Evolutionary conservation across 805 yeast species (phyloP), one percentile per base, ranked within the genome.

Genomic region (Metschnikowia continentalis): DNA sequence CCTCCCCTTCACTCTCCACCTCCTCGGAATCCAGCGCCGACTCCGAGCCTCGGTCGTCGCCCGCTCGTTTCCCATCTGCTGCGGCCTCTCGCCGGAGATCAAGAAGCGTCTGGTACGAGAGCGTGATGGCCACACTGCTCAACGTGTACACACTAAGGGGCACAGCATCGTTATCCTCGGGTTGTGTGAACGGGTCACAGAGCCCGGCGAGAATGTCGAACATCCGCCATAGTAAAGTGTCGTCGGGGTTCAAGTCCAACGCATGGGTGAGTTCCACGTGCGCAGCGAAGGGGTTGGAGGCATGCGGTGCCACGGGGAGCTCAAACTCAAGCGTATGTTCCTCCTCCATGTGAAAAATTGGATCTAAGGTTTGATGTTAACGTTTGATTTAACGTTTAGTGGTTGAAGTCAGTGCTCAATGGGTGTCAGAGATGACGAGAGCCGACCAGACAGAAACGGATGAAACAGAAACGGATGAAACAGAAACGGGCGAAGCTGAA

Each of bases 161-260:
- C 48, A 72, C 67, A 11, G 68, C 64, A 50, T 81, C 86, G 22
- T 74, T 75, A 38, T 84, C 87, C 26, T 77, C 75, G 0, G 94
- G 90, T 57, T 84, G 89, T 0, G 90, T 83, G 57, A 77, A 71
- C 2, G 90, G 89, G 62, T 86, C 91, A 49, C 76, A 64, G 13
- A 64, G 51, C 19, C 61, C 61, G 15, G 65, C 62, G 13, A 56
- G 49, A 50, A 56, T 52, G 46, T 42, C 36, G 49, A 58, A 56
- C 17, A 56, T 45, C 19, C 50, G 42, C 22, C 40, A 40, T 23
- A 51, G 49, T 11, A 56, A 47, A 11, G 35, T 35, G 19, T 55
- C 59, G 20, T 44, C 38, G 30, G 35, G 39, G 43, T 51, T 54
- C 33, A 55, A 39, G 13, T 35, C 36, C 43, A 57, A 47, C 6